Evolutionary conservation across 2,329 filamentous ascomycete species (phyloP).

Genomic region (Nigrospora osmanthi): DNA sequence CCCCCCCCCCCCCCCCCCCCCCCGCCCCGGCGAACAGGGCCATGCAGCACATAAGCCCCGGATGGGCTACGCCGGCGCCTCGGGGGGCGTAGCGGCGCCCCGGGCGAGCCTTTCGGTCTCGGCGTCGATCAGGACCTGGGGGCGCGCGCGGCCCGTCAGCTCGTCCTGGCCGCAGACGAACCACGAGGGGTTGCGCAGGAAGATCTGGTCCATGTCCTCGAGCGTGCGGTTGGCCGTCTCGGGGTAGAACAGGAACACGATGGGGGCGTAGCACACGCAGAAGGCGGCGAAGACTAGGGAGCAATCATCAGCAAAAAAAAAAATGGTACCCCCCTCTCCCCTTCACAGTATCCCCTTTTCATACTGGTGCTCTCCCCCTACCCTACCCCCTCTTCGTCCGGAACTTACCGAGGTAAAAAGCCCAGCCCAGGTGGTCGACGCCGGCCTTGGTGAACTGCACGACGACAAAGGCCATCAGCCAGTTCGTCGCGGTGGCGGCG

Average conservation of each 20-base stretch:
- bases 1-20: too few relatives aligned
- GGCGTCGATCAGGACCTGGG: conserved; percentile 9
- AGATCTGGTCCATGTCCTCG: conserved; percentile 35
- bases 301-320: background rate
- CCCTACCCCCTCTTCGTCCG: background rate
- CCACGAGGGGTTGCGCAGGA: conserved; percentile 12
- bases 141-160: conserved; percentile 11
- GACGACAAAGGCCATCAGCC: conserved; percentile 33
- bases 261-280: conserved; percentile 20
- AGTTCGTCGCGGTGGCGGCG: conserved; percentile 35
- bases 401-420: conserved; percentile 31
- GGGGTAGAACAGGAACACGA: conserved; percentile 36
- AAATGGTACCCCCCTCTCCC: too few relatives aligned
- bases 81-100: background rate
- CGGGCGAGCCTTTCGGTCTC: conserved; percentile 9
- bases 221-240: conserved; percentile 38
- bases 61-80: too few relatives aligned
- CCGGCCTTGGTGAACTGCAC: conserved; percentile 36
- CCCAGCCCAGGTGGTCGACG: conserved; percentile 30
- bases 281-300: conserved; percentile 16
- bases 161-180: conserved; percentile 11
- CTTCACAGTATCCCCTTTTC: too few relatives aligned
- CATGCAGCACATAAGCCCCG: too few relatives aligned
- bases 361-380: too few relatives aligned
- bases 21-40: too few relatives aligned